Evolutionary conservation across 495 filamentous ascomycete species (phyloP).

Genomic region (Lasiosphaeria miniovina): DNA sequence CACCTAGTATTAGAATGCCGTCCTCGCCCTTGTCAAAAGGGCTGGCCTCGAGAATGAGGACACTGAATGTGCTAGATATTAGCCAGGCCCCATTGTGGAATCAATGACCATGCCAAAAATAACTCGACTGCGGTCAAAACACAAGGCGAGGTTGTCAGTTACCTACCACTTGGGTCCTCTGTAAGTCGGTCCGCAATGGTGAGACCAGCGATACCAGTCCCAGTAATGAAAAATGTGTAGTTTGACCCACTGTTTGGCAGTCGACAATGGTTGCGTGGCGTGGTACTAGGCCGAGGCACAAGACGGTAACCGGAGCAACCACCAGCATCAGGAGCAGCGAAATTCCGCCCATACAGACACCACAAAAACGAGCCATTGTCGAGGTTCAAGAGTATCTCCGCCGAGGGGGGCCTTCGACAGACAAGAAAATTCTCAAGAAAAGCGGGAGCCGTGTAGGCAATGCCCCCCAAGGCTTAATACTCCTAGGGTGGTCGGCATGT

Average conservation of each 20-base stretch:
- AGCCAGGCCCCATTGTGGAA: too few species aligned
- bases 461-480: too few species aligned
- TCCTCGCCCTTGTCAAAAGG: slow-evolving; percentile 29
- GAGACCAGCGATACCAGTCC: slow-evolving; percentile 48
- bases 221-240: slow-evolving; percentile 51
- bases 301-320: too few species aligned
- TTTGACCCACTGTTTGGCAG: slow-evolving; percentile 13
- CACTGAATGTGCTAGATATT: slow-evolving; percentile 24
- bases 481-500: too few species aligned
- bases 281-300: slow-evolving; percentile 6
- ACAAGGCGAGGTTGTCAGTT: slow-evolving; percentile 25
- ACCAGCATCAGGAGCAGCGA: background rate
- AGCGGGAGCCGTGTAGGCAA: too few species aligned
- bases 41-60: slow-evolving; percentile 46
- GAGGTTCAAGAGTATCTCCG: background rate
- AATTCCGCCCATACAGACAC: background rate
- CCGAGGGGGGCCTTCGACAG: too few species aligned
- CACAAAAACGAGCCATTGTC: background rate
- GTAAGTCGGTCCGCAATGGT: slow-evolving; percentile 48
- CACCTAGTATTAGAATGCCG: slow-evolving; percentile 27
- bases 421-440: too few species aligned
- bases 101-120: background rate
- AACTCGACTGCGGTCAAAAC: background rate
- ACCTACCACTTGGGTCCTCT: slow-evolving; percentile 42
- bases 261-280: slow-evolving; percentile 28